These are phyloP conservation scores for Gracilaria gracilis DNA, from an alignment of 23 red algal genomes.

Conservation along the genomic window DNA sequence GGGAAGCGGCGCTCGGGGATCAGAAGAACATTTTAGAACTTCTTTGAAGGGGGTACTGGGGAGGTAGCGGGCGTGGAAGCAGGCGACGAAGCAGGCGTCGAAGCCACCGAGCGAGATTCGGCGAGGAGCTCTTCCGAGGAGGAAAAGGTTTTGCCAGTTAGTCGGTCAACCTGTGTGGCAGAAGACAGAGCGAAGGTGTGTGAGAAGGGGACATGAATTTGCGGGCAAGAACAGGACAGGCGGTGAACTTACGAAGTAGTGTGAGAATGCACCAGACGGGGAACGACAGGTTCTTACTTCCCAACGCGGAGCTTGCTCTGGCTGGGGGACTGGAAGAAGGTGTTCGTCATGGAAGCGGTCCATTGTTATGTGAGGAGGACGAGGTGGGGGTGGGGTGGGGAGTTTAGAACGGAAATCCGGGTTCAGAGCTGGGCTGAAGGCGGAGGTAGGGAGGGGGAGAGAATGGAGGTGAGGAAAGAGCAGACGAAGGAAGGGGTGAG, in stretches of 20 bases:
- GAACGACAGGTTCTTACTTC: constrained; percentile 34
- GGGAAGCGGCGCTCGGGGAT: background rate
- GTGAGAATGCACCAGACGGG: constrained; percentile 25
- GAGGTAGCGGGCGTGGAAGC: constrained; percentile 16
- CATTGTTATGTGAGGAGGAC: background rate
- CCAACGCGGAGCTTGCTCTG: background rate
- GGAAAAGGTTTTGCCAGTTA: constrained; percentile 28
- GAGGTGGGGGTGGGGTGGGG: background rate
- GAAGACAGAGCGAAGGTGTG: background rate
- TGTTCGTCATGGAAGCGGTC: constrained; percentile 31
- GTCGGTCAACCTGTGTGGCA: constrained; percentile 22
- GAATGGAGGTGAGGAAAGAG: background rate
- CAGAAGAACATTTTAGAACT: background rate
- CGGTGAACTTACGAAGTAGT: constrained; percentile 11
- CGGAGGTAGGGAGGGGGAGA: background rate
- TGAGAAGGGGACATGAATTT: background rate
- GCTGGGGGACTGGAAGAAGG: constrained; percentile 28
- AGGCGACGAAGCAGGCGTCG: constrained; percentile 28
- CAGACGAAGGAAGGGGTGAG: background rate
- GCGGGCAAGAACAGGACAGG: background rate
- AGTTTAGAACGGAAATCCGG: background rate
- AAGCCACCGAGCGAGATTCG: constrained; percentile 22
- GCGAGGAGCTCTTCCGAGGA: constrained; percentile 6
- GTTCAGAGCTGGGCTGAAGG: background rate
- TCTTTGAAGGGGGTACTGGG: constrained; percentile 13